phyloP scores from a whole-genome alignment of 208 protist species.

The Trypanosoma avium region DNA sequence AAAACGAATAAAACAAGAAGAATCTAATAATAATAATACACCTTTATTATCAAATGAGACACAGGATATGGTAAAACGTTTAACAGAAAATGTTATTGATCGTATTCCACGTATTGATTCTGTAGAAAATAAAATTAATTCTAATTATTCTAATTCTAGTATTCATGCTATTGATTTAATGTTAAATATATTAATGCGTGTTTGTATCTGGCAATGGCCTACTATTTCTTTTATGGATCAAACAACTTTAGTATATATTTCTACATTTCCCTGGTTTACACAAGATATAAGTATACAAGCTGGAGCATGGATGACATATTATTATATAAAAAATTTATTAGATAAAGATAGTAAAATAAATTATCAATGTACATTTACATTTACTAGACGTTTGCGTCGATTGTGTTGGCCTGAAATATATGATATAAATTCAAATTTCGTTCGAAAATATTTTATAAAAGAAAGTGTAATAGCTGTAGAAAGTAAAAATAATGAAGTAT shows the following conservation, averaged over 20 bases:
- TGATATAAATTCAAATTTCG: slow-evolving; percentile 36
- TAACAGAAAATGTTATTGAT: slow-evolving; percentile 5
- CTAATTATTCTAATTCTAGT: too few species aligned
- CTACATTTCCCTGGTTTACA: slow-evolving; percentile 24
- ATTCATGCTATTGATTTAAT: slow-evolving; percentile 30
- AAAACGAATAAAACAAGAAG: not conserved
- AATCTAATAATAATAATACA: not conserved
- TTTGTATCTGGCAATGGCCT: slow-evolving; percentile 21
- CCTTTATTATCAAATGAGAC: not conserved
- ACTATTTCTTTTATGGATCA: slow-evolving; percentile 17
- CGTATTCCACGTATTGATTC: slow-evolving; percentile 20
- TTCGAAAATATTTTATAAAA: slow-evolving; percentile 31
- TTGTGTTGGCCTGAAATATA: slow-evolving; percentile 50
- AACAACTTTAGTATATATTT: slow-evolving; percentile 8
- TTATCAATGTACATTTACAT: slow-evolving; percentile 15
- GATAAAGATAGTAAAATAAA: not conserved
- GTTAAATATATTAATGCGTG: slow-evolving; percentile 27
- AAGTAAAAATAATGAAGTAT: not conserved
- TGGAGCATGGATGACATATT: slow-evolving; percentile 17
- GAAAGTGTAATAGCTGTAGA: not conserved
- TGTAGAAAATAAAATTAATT: too few species aligned
- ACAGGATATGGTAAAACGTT: not conserved
- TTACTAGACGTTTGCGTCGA: slow-evolving; percentile 41
- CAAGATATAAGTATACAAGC: slow-evolving; percentile 16
- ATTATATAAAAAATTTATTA: slow-evolving; percentile 4